These are phyloP conservation scores for Cryphonectria parasitica DNA, from an alignment of 2,329 filamentous ascomycete genomes.

Conservation along the genomic window DNA sequence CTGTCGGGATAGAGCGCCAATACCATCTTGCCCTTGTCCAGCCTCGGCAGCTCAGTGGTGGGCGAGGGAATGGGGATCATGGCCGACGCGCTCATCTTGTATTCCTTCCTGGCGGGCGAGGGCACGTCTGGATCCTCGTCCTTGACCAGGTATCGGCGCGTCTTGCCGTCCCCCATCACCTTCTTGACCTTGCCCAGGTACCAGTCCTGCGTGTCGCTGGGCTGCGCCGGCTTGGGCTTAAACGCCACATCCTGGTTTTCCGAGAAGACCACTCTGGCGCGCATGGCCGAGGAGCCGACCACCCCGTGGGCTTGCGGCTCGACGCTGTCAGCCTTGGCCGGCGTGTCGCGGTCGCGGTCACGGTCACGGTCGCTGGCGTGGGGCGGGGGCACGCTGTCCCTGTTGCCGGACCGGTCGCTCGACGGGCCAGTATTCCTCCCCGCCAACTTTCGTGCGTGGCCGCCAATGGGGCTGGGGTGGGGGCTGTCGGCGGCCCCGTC, in stretches of 20 bases:
- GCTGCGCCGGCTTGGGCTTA: conserved; percentile 58
- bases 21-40: conserved; percentile 72
- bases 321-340: conserved; percentile 59
- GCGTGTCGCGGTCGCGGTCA: conserved; percentile 54
- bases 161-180: conserved; percentile 76
- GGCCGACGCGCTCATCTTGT: conserved; percentile 72
- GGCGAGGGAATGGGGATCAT: conserved; percentile 75
- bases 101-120: conserved; percentile 67
- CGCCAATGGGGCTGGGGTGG: conserved; percentile 45
- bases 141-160: conserved; percentile 76
- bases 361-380: conserved; percentile 45
- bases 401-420: conserved; percentile 39
- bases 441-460: conserved; percentile 42
- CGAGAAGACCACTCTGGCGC: conserved; percentile 60
- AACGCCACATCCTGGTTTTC: conserved; percentile 70
- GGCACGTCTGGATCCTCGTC: conserved; percentile 74
- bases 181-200: conserved; percentile 79
- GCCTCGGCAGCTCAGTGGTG: conserved; percentile 57
- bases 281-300: conserved; percentile 43
- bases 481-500: conserved; percentile 48
- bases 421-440: conserved; percentile 35
- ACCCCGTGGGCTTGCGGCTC: conserved; percentile 50
- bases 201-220: conserved; percentile 61
- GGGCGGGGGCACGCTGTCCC: conserved; percentile 38
- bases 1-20: conserved; percentile 81